Conservation (phyloP, 345 rosid genomes). For the Lepidium aucheri region DNA sequence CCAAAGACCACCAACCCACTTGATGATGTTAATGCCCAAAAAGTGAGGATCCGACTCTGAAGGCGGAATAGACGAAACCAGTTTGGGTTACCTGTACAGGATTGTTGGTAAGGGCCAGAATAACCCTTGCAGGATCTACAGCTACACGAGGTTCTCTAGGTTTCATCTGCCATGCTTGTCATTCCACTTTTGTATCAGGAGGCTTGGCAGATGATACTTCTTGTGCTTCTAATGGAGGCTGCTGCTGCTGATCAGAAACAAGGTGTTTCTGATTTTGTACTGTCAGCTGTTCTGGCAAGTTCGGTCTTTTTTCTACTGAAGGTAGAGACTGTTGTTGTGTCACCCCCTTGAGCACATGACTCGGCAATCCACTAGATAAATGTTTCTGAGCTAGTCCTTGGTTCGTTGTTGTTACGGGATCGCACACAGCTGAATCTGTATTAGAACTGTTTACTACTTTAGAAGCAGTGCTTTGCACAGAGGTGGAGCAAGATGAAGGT, state of each 20-base stretch:
- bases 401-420: slow-evolving; percentile 39
- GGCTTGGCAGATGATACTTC: slow-evolving; percentile 54
- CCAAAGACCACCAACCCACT: slow-evolving; percentile 1
- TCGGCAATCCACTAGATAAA: slow-evolving; percentile 47
- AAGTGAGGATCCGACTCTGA: slow-evolving; percentile 7
- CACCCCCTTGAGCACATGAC: slow-evolving; percentile 37
- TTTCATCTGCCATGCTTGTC: slow-evolving; percentile 36
- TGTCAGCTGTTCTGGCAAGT: slow-evolving; percentile 45
- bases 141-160: slow-evolving; percentile 40
- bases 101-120: slow-evolving; percentile 50
- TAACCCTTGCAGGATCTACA: slow-evolving; percentile 41
- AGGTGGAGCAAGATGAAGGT: slow-evolving; percentile 36
- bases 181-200: slow-evolving; percentile 58
- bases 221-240: slow-evolving; percentile 41
- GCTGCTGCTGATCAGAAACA: slow-evolving; percentile 25
- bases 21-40: slow-evolving; percentile 9
- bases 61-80: background rate
- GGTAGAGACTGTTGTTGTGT: slow-evolving; percentile 46
- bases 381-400: slow-evolving; percentile 58
- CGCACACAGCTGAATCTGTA: slow-evolving; percentile 43
- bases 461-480: slow-evolving; percentile 31
- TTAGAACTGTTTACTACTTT: slow-evolving; percentile 44
- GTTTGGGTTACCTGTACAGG: slow-evolving; percentile 62
- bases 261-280: slow-evolving; percentile 54
- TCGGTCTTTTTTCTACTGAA: slow-evolving; percentile 43